Conservation (phyloP, 2,329 filamentous ascomycete genomes). For the Colletotrichum costaricense region DNA sequence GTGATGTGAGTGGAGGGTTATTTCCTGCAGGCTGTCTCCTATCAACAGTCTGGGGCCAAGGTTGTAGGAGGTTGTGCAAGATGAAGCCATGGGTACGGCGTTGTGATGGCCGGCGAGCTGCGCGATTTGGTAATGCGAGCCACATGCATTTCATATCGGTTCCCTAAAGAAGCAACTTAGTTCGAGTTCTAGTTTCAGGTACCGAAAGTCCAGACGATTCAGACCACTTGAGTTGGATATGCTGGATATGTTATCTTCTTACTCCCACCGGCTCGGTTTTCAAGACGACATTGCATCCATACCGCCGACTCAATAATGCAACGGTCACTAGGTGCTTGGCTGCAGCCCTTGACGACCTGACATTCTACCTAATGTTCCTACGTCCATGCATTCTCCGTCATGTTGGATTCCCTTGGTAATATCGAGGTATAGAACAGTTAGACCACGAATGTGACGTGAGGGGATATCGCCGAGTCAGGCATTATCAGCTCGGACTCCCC, state of each 20-base stretch:
- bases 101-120: not conserved
- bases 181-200: slow-evolving; percentile 18
- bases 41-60: not conserved
- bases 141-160: not conserved
- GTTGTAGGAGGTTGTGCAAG: not conserved
- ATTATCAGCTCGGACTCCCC: slow-evolving; percentile 7
- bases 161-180: slow-evolving; percentile 6
- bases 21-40: not conserved
- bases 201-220: slow-evolving; percentile 12
- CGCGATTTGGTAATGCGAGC: slow-evolving; percentile 3
- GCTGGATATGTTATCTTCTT: not conserved
- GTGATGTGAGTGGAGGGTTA: not conserved
- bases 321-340: not conserved
- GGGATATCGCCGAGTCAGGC: not conserved
- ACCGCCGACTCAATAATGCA: not conserved
- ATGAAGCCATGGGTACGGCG: slow-evolving; percentile 8
- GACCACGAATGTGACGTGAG: not conserved
- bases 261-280: not conserved
- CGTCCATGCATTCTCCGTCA: no score
- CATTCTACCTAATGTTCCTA: rapidly evolving
- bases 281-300: not conserved
- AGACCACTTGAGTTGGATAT: not conserved
- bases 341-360: not conserved
- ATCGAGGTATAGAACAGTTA: not conserved
- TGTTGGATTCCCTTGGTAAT: not conserved